phyloP scores from a whole-genome alignment of 495 filamentous ascomycete genomes.

The Trichoderma orchidacearum region DNA sequence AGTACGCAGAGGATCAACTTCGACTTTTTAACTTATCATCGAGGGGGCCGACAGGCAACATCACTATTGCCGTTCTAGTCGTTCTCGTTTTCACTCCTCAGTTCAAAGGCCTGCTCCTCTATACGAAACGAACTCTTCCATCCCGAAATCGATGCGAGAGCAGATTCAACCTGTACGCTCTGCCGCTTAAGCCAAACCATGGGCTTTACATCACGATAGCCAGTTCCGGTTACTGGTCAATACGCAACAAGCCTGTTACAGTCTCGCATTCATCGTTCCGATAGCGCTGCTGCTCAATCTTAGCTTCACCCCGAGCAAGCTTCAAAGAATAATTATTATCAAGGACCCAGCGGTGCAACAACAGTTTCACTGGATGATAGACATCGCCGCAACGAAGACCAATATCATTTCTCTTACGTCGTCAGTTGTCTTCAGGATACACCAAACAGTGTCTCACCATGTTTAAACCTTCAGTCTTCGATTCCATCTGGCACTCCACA shows the following conservation, averaged over 20 bases:
- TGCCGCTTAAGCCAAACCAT: not conserved
- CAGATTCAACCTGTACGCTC: not conserved
- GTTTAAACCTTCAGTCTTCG: not conserved
- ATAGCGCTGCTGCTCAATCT: not conserved
- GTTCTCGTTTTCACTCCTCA: not conserved
- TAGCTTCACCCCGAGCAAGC: not conserved
- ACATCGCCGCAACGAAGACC: not conserved
- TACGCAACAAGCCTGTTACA: not conserved
- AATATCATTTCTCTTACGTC: not conserved
- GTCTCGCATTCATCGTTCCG: no score
- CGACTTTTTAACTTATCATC: not conserved
- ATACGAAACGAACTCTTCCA: not conserved
- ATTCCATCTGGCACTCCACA: not conserved
- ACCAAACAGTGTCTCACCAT: not conserved
- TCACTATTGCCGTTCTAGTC: no score
- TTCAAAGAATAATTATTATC: not conserved
- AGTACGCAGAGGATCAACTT: not conserved
- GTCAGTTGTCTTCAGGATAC: not conserved
- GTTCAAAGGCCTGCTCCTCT: not conserved
- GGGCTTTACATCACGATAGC: not conserved
- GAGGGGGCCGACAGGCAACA: not conserved
- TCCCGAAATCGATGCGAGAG: not conserved
- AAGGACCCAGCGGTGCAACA: not conserved
- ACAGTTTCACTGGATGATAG: no score
- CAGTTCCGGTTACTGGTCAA: not conserved